A percentile compares a stretch with the other conserved stretches of the same genome.
phyloP scores from a whole-genome alignment of 257 asterid species.

The Salvia splendens region DNA sequence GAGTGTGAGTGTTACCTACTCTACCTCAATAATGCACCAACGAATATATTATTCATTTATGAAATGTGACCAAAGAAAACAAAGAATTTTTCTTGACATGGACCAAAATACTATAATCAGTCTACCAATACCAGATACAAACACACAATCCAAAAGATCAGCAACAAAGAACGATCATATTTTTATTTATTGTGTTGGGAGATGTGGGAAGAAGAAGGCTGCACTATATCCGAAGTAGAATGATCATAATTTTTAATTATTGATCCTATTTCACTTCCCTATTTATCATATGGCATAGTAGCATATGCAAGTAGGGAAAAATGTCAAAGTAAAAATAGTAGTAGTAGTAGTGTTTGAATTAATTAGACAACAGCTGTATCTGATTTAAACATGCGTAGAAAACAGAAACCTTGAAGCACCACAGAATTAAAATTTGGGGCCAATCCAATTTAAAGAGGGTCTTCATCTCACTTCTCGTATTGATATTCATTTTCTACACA shows the following conservation, averaged over 20 bases:
- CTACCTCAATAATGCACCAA: slow-evolving; percentile 21
- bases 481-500: slow-evolving; percentile 1
- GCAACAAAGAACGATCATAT: no score
- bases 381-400: no score
- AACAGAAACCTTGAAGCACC: not conserved
- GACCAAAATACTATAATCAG: slow-evolving; percentile 8
- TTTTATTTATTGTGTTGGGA: no score
- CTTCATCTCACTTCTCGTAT: not conserved
- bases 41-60: slow-evolving; percentile 3
- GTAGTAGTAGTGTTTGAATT: no score
- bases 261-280: no score
- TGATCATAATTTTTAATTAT: no score
- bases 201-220: no score
- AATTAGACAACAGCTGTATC: not conserved
- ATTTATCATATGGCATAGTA: no score
- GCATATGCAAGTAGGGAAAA: no score
- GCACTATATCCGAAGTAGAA: no score
- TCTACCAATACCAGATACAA: not conserved
- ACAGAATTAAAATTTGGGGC: not conserved
- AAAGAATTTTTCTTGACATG: not conserved
- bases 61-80: not conserved
- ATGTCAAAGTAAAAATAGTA: no score
- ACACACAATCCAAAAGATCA: no score
- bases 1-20: slow-evolving; percentile 33
- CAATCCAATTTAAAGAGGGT: not conserved